These are phyloP conservation scores for Mycosphaerelloides madeirae DNA, from an alignment of 2,329 filamentous ascomycete genomes.

Conservation along the genomic window DNA sequence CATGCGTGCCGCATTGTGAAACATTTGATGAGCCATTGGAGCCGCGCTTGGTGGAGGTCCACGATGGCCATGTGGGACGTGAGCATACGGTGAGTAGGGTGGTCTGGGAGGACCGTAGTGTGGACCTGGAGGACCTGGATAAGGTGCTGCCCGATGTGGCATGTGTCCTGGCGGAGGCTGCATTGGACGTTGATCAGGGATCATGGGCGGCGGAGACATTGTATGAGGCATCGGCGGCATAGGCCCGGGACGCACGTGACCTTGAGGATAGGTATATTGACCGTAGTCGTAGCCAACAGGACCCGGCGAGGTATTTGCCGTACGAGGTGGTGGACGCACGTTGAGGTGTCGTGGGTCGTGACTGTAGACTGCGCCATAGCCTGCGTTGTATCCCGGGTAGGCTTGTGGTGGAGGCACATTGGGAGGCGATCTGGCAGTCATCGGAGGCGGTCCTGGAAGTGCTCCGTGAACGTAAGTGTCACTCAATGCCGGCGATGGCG, in stretches of 20 bases:
- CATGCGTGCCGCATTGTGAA: slow-evolving; percentile 32
- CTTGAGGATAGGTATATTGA: slow-evolving; percentile 27
- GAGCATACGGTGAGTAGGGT: slow-evolving; percentile 20
- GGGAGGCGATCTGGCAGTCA: slow-evolving; percentile 18
- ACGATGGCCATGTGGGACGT: slow-evolving; percentile 18
- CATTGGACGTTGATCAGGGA: slow-evolving; percentile 17
- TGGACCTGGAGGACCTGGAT: slow-evolving; percentile 10
- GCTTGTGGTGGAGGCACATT: slow-evolving; percentile 20
- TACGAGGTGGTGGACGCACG: slow-evolving; percentile 24
- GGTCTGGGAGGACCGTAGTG: slow-evolving; percentile 21
- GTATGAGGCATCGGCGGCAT: slow-evolving; percentile 18
- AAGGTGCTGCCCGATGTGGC: slow-evolving; percentile 8
- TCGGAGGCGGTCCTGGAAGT: slow-evolving; percentile 25
- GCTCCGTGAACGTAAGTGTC: slow-evolving; percentile 33
- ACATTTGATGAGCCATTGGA: slow-evolving; percentile 31
- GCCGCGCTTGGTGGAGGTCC: slow-evolving; percentile 22
- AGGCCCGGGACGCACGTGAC: slow-evolving; percentile 20
- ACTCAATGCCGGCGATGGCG: slow-evolving; percentile 42
- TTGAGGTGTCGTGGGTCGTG: slow-evolving; percentile 20
- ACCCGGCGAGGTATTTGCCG: slow-evolving; percentile 23
- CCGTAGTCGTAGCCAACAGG: slow-evolving; percentile 21
- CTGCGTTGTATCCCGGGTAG: slow-evolving; percentile 29
- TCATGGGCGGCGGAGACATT: slow-evolving; percentile 14
- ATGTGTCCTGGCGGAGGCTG: slow-evolving; percentile 15
- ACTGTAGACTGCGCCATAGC: slow-evolving; percentile 24